Conservation (phyloP, 371 early-diverging fungal genomes). For the Mortierella sp. region DNA sequence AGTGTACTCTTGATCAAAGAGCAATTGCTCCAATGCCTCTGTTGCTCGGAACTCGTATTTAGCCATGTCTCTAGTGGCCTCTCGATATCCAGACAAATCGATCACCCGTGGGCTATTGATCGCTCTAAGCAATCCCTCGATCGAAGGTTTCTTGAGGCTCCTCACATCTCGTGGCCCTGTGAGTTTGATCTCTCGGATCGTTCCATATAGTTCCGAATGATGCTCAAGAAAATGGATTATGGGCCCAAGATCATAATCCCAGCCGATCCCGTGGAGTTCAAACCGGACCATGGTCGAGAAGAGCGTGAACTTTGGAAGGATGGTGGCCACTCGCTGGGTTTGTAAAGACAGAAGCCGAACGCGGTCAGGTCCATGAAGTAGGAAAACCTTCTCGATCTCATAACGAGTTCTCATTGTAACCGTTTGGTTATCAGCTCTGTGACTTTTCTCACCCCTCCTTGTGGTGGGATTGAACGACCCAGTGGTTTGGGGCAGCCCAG, state of each 20-base stretch:
- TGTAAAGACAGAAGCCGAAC: constrained; percentile 32
- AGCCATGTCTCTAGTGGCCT: constrained; percentile 36
- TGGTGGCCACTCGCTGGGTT: constrained; percentile 7
- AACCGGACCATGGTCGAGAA: constrained; percentile 25
- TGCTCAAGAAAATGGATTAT: constrained; percentile 25
- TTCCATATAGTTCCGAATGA: constrained; percentile 21
- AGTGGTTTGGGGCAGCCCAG: background rate
- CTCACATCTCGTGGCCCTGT: constrained; percentile 36
- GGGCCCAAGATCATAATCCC: constrained; percentile 26
- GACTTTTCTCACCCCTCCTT: no score
- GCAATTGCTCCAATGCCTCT: constrained; percentile 15
- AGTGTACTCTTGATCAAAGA: constrained; percentile 27
- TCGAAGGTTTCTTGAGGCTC: constrained; percentile 21
- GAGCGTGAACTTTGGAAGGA: background rate
- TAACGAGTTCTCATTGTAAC: constrained; percentile 38
- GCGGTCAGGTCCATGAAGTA: constrained; percentile 25
- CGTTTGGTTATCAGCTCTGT: constrained; percentile 7
- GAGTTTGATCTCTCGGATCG: constrained; percentile 37
- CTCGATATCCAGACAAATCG: constrained; percentile 38
- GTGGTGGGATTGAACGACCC: no score
- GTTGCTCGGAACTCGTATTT: constrained; percentile 26
- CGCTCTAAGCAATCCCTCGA: constrained; percentile 17
- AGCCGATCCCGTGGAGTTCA: constrained; percentile 35
- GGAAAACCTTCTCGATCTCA: constrained; percentile 28
- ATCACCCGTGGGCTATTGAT: constrained; percentile 22